Evolutionary conservation across 805 yeast species (phyloP), one percentile per base, ranked within the genome.

Genomic region (Saturnispora hagleri): DNA sequence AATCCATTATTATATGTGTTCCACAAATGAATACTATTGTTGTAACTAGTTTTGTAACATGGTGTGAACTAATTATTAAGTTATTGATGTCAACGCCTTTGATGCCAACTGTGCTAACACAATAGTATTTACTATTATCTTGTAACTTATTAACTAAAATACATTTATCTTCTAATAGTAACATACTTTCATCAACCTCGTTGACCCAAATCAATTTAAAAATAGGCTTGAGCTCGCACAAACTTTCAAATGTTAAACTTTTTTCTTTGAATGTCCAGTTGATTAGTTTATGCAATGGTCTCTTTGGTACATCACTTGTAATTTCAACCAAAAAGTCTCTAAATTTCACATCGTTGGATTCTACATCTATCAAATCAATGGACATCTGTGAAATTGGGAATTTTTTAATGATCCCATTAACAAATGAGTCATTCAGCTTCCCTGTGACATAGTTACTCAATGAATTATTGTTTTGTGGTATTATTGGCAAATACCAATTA

Each of bases 131-230:
- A 8, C 22, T 15, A 36, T 43, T 50, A 13, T 49, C 50, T 18
- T 47, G 52, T 26, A 51, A 24, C 27, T 43, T 48, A 34, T 48
- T 48, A 26, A 48, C 51, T 46, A 45, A 48, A 48, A 48, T 48
- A 26, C 51, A 42, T 35, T 35, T 31, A 2, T 22, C 51, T 12
- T 4, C 24, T 17, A 48, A 33, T 15, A 24, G 40, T 18, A 38
- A 9, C 15, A 33, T n/a, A 13, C 34, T 31, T 5, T 22, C 28
- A 13, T 34, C 5, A 10, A 17, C 15, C 36, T 48, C 36, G 20
- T 51, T 24, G 5, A 46, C 31, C 48, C 51, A 22, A 26, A 41
- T 28, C 15, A 48, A 20, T 33, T 42, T 48, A 34, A 48, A 48
- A n/a, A 27, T 22, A 8, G 51, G 31, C 10, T 22, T 18, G 20